Percentiles rank a stretch among this genome's conserved stretches.
Conservation (phyloP, 495 filamentous ascomycete species). For the Tuber melanosporum region DNA sequence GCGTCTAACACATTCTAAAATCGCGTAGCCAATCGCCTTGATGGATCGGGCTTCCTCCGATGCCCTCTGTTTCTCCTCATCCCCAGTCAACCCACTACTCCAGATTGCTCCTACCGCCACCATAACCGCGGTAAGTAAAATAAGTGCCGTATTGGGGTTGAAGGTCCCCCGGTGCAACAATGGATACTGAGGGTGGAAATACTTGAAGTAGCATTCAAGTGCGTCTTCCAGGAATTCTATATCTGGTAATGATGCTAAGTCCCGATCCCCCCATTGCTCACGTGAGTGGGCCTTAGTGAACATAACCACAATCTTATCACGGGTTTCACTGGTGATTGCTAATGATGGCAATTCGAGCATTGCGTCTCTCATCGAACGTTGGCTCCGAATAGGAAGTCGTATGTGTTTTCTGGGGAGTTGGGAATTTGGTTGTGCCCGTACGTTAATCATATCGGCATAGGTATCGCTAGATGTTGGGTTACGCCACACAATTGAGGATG, state of each 20-base stretch:
- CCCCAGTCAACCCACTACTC: background rate
- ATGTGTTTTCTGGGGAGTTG: background rate
- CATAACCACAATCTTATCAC: conserved; percentile 1
- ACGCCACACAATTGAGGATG: background rate
- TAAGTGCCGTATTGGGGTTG: background rate
- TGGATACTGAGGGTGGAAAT: conserved; percentile 1
- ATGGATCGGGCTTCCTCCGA: background rate
- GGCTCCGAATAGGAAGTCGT: background rate
- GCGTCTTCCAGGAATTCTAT: background rate
- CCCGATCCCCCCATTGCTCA: background rate
- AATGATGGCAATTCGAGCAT: background rate
- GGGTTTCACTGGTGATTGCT: background rate
- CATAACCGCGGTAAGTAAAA: conserved; percentile 1
- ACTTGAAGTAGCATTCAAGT: conserved; percentile 6
- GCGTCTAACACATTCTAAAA: conserved; percentile 4
- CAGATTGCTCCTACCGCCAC: background rate
- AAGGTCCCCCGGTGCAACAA: conserved; percentile 1
- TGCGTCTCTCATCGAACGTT: background rate
- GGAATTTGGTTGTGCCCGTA: background rate
- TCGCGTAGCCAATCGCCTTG: background rate
- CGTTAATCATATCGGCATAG: background rate
- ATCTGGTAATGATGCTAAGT: background rate
- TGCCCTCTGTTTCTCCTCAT: background rate
- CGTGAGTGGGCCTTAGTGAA: background rate
- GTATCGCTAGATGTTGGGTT: background rate